Evolutionary conservation across 2,329 filamentous ascomycete species (phyloP).

Genomic region (Teratosphaeria nubilosa): DNA sequence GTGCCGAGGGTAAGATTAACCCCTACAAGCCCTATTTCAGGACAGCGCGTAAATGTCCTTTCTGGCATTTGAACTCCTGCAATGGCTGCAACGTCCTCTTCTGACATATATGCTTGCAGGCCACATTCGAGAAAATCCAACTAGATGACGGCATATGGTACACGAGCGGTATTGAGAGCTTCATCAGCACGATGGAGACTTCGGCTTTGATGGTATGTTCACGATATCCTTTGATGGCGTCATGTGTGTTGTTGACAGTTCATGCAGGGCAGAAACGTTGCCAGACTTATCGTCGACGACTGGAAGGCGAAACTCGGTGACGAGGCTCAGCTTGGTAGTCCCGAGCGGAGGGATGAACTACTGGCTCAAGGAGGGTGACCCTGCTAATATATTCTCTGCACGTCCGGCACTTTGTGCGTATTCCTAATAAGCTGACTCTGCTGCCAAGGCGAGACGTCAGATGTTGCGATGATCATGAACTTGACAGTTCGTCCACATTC

Average conservation of each 20-base stretch:
- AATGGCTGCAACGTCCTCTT: too few relatives aligned
- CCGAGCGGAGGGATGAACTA: neutral
- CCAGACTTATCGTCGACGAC: neutral
- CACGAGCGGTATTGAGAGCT: conserved; percentile 68
- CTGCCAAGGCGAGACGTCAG: neutral
- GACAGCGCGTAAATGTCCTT: too few relatives aligned
- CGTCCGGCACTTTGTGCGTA: neutral
- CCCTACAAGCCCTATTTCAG: conserved; percentile 38
- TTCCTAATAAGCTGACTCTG: neutral
- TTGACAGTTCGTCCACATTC: too few relatives aligned
- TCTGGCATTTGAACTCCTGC: neutral
- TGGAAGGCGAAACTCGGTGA: neutral
- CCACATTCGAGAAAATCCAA: conserved; percentile 74
- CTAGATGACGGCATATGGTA: conserved; percentile 59
- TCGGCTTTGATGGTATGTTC: conserved; percentile 63
- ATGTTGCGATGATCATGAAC: too few relatives aligned
- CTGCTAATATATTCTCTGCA: too few relatives aligned
- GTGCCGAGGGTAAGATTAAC: conserved; percentile 16
- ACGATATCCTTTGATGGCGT: neutral
- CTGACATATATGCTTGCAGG: conserved; percentile 33
- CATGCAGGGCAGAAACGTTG: neutral
- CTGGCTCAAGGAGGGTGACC: neutral
- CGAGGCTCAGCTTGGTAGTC: neutral
- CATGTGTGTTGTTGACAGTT: neutral
- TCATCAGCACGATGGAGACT: conserved; percentile 97